Evolutionary conservation across 2,329 filamentous ascomycete species (phyloP).

Genomic region (Parascedosporium putredinis): DNA sequence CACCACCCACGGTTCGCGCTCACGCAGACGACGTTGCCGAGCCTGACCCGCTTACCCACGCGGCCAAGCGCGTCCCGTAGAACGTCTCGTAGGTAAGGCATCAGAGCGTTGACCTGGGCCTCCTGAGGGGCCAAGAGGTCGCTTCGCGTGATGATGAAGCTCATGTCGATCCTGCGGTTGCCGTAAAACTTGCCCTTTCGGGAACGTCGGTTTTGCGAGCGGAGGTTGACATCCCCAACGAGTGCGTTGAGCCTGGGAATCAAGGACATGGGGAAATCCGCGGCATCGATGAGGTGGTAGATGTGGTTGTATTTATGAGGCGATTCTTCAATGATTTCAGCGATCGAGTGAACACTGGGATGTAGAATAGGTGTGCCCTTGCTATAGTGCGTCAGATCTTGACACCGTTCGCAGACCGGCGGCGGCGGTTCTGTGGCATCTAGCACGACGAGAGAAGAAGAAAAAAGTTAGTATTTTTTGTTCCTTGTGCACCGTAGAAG

Average conservation of each 20-base stretch:
- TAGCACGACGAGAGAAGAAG: no score
- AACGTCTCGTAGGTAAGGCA: conserved; percentile 73
- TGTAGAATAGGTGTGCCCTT: conserved; percentile 61
- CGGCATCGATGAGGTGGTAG: conserved; percentile 90
- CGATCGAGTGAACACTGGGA: conserved; percentile 70
- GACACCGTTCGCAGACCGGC: conserved; percentile 80
- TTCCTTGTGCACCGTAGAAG: not conserved
- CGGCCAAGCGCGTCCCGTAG: conserved; percentile 67
- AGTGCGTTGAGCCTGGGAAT: conserved; percentile 64
- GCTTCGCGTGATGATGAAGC: conserved; percentile 81
- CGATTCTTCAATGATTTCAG: conserved; percentile 77
- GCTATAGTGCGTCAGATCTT: conserved; percentile 68
- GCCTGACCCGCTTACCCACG: conserved; percentile 56
- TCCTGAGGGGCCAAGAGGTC: conserved; percentile 80
- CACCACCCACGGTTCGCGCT: conserved; percentile 85
- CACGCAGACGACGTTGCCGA: conserved; percentile 80
- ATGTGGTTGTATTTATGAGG: conserved; percentile 87
- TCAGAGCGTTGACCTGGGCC: conserved; percentile 70
- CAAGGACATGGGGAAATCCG: conserved; percentile 92
- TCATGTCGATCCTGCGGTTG: conserved; percentile 65
- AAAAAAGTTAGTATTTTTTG: no score
- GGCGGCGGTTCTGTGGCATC: conserved; percentile 20
- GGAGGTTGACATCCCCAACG: conserved; percentile 60
- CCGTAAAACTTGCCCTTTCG: conserved; percentile 53
- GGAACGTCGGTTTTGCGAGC: conserved; percentile 71